These are phyloP conservation scores for Lipomyces kockii DNA, from an alignment of 805 yeast genomes.

Conservation along the genomic window DNA sequence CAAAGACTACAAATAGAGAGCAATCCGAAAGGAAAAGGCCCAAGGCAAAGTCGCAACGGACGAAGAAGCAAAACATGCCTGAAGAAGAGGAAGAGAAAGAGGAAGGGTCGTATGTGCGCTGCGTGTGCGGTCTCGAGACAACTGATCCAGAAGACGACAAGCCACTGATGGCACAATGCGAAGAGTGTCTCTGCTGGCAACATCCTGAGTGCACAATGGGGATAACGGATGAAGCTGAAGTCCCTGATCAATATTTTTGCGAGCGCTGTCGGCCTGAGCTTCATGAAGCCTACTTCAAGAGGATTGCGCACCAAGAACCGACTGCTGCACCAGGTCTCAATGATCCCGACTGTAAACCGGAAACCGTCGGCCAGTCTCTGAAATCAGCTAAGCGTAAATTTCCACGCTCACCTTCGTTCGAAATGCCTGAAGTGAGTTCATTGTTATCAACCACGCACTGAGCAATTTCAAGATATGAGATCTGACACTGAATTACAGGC, in stretches of 20 bases:
- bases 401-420: not conserved
- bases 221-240: slow-evolving; percentile 46
- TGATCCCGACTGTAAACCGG: not conserved
- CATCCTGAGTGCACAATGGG: slow-evolving; percentile 67
- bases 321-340: not conserved
- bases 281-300: slow-evolving; percentile 21
- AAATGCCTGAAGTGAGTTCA: not conserved
- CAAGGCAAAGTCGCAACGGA: slow-evolving; percentile 3
- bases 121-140: slow-evolving; percentile 43
- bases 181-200: slow-evolving; percentile 69
- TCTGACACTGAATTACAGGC: not conserved
- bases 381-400: not conserved
- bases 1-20: not conserved
- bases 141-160: slow-evolving; percentile 45
- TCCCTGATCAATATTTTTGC: slow-evolving; percentile 62
- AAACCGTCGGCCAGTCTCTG: not conserved
- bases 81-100: slow-evolving; percentile 35
- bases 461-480: not conserved
- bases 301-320: not conserved
- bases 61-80: slow-evolving; percentile 1
- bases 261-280: slow-evolving; percentile 54
- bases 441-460: not conserved
- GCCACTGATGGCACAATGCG: slow-evolving; percentile 67
- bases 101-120: slow-evolving; percentile 38
- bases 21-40: slow-evolving; percentile 2